Conservation (phyloP, 2,329 filamentous ascomycete genomes). For the Chrysosporium queenslandicum region DNA sequence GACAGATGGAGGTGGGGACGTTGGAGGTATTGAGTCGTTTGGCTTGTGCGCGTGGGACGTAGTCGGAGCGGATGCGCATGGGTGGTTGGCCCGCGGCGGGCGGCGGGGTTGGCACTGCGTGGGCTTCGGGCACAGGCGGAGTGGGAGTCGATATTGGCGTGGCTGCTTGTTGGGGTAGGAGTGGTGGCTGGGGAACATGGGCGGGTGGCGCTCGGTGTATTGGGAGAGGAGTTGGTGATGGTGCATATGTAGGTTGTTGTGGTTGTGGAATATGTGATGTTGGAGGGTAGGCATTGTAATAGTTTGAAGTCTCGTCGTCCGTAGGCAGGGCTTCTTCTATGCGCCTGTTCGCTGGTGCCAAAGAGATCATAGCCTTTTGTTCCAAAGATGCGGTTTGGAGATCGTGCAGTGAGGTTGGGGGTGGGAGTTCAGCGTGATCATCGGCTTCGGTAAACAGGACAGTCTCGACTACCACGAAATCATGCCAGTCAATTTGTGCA, state of each 20-base stretch:
- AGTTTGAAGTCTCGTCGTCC: slow-evolving; percentile 50
- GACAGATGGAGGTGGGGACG: slow-evolving; percentile 61
- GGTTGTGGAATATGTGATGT: slow-evolving; percentile 28
- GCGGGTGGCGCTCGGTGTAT: slow-evolving; percentile 25
- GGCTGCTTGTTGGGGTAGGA: slow-evolving; percentile 24
- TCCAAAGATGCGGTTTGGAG: slow-evolving; percentile 90
- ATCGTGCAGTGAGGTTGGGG: slow-evolving; percentile 80
- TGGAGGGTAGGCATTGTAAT: slow-evolving; percentile 43
- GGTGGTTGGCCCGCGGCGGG: slow-evolving; percentile 35
- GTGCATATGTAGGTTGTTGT: slow-evolving; percentile 25
- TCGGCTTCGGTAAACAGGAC: slow-evolving; percentile 85
- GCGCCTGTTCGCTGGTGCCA: slow-evolving; percentile 62
- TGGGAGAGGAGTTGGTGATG: slow-evolving; percentile 21
- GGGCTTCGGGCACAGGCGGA: slow-evolving; percentile 30
- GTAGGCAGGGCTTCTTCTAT: slow-evolving; percentile 94
- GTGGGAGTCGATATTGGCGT: slow-evolving; percentile 23
- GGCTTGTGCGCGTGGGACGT: slow-evolving; percentile 73
- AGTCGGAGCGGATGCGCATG: slow-evolving; percentile 89
- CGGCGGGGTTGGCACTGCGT: slow-evolving; percentile 37
- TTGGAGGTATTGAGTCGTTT: slow-evolving; percentile 55
- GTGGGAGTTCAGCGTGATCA: slow-evolving; percentile 73
- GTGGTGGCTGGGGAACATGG: slow-evolving; percentile 19
- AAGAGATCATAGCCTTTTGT: slow-evolving; percentile 83
- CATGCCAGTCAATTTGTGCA: slow-evolving; percentile 92
- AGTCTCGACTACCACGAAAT: slow-evolving; percentile 92